Percentiles rank a stretch among this genome's conserved stretches.
These are phyloP conservation scores for Silene noctiflora DNA, from an alignment of 179 eudicot species.

Conservation along the genomic window DNA sequence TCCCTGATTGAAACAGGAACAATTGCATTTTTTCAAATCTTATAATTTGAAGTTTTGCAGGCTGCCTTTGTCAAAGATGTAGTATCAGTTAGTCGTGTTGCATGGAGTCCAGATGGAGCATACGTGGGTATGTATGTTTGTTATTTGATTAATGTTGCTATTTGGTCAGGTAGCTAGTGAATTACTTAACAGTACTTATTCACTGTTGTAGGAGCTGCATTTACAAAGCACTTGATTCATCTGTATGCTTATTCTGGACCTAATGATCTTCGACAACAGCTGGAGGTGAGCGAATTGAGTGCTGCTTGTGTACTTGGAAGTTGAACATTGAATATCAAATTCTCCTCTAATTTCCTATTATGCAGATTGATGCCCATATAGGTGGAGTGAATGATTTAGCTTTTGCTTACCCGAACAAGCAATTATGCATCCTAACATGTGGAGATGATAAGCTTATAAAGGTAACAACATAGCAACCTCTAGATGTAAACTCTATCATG, in stretches of 20 bases:
- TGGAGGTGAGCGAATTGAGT: conserved; percentile 44
- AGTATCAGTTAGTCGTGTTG: conserved; percentile 66
- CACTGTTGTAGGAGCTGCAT: conserved; percentile 65
- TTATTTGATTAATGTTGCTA: background rate
- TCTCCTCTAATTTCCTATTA: conserved; percentile 15
- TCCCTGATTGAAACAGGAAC: background rate
- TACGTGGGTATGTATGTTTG: conserved; percentile 44
- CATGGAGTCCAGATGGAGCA: conserved; percentile 81
- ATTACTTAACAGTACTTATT: conserved; percentile 2
- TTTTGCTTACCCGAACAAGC: conserved; percentile 88
- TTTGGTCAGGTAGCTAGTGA: background rate
- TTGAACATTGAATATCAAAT: conserved; percentile 1
- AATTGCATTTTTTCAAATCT: background rate
- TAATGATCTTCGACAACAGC: conserved; percentile 60
- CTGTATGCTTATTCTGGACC: conserved; percentile 62
- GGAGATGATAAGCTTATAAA: conserved; percentile 91
- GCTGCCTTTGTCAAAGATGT: conserved; percentile 56
- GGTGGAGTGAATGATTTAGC: conserved; percentile 92
- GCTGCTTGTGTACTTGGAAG: conserved; percentile 10
- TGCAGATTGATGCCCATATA: conserved; percentile 81
- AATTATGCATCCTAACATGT: conserved; percentile 74
- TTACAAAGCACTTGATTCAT: conserved; percentile 58
- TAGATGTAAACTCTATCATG: background rate
- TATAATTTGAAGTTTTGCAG: conserved; percentile 27
- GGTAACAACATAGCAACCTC: conserved; percentile 35